These are phyloP conservation scores for Solanum aculeatissimum DNA, from an alignment of 305 asterid species.

Conservation along the genomic window DNA sequence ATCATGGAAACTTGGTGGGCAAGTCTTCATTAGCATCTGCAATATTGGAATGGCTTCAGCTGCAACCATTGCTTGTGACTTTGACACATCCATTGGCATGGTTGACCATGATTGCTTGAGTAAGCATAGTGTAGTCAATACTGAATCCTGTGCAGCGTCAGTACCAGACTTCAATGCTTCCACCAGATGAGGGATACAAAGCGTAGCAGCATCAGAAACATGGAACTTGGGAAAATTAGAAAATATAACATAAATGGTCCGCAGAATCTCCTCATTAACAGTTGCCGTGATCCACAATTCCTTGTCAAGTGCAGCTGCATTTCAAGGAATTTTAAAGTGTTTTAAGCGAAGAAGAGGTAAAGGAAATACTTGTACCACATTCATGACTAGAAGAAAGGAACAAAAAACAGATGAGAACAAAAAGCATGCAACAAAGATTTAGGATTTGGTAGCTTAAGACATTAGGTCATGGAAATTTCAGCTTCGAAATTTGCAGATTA, in stretches of 20 bases:
- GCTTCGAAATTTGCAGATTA: background rate
- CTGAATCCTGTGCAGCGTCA: slow-evolving; percentile 63
- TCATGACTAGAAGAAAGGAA: background rate
- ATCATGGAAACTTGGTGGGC: slow-evolving; percentile 74
- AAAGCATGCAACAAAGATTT: background rate
- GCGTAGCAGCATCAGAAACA: slow-evolving; percentile 71
- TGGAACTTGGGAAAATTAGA: slow-evolving; percentile 77
- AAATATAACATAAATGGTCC: slow-evolving; percentile 56
- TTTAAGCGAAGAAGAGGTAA: background rate
- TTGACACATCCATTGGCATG: slow-evolving; percentile 68
- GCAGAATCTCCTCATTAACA: slow-evolving; percentile 62
- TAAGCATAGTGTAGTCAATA: slow-evolving; percentile 51
- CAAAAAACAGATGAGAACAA: background rate
- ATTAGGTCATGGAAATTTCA: background rate
- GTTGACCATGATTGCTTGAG: slow-evolving; percentile 73
- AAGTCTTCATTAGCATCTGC: slow-evolving; percentile 53
- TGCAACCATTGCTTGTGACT: slow-evolving; percentile 67
- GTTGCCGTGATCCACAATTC: slow-evolving; percentile 49
- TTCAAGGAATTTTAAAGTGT: slow-evolving; percentile 1
- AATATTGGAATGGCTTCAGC: slow-evolving; percentile 81
- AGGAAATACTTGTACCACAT: background rate
- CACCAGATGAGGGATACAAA: slow-evolving; percentile 71
- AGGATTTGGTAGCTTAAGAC: background rate
- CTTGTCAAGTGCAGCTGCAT: slow-evolving; percentile 82
- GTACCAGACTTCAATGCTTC: slow-evolving; percentile 57